A percentile compares a stretch with the other conserved stretches of the same genome.
Conservation (phyloP, 139 green algal species). For the Chlorella sp. region DNA sequence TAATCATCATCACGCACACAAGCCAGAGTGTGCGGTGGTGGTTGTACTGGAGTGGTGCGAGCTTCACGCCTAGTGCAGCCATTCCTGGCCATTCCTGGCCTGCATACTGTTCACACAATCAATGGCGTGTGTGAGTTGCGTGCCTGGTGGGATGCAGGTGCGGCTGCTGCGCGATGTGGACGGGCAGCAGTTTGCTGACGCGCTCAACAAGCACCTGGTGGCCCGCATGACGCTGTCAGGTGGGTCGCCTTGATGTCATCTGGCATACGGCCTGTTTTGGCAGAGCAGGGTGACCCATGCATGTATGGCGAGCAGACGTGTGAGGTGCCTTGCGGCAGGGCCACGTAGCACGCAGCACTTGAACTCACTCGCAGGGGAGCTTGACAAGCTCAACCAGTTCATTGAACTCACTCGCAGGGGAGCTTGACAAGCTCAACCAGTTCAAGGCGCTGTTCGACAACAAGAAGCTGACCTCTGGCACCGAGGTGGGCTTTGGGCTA, state of each 20-base stretch:
- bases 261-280: too few relatives aligned
- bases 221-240: slow-evolving; percentile 61
- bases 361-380: slow-evolving; percentile 2
- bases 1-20: too few relatives aligned
- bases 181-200: slow-evolving; percentile 63
- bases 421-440: slow-evolving; percentile 12
- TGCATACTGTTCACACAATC: neutral
- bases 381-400: slow-evolving; percentile 14
- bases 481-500: slow-evolving; percentile 34
- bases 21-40: too few relatives aligned
- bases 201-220: slow-evolving; percentile 57
- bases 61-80: neutral
- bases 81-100: neutral
- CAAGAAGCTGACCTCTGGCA: slow-evolving; percentile 36
- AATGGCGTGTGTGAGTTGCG: neutral
- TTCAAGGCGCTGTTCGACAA: slow-evolving; percentile 26
- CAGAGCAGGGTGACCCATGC: too few relatives aligned
- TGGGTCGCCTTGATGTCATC: slow-evolving; percentile 5
- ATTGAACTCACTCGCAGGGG: neutral
- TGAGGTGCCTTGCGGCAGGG: too few relatives aligned
- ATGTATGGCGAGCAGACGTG: too few relatives aligned
- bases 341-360: too few relatives aligned
- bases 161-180: slow-evolving; percentile 67
- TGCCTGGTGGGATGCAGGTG: slow-evolving; percentile 35
- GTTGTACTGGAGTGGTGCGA: neutral